Evolutionary conservation across 139 green algal species (phyloP).

Genomic region (Dunaliella sp.): DNA sequence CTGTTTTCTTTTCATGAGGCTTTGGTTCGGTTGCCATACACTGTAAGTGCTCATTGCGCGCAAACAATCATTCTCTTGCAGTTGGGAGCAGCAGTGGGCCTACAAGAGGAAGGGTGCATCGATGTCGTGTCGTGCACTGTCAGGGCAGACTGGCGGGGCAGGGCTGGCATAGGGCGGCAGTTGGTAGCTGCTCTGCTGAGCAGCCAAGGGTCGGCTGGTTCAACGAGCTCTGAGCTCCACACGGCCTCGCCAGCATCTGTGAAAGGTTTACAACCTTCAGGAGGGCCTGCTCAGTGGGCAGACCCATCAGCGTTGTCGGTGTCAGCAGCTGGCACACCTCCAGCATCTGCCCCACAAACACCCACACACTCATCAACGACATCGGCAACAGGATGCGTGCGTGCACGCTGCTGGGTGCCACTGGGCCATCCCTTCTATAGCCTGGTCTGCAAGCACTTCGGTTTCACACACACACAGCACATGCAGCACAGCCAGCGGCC

Average conservation of each 20-base stretch:
- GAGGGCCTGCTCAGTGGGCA: background rate
- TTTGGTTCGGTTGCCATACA: no score
- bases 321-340: background rate
- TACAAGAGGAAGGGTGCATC: background rate
- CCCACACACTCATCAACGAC: background rate
- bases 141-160: background rate
- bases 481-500: background rate
- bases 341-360: background rate
- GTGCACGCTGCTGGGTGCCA: background rate
- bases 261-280: no score
- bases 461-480: background rate
- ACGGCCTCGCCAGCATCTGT: no score
- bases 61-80: no score
- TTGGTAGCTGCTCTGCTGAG: background rate
- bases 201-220: no score
- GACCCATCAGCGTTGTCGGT: background rate
- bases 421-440: background rate
- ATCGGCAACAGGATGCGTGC: background rate
- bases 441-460: background rate
- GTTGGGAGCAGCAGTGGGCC: background rate
- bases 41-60: no score
- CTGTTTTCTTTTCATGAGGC: no score
- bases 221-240: slow-evolving; percentile 1
- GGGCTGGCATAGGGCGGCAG: background rate
- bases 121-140: background rate